Conservation (phyloP, 805 yeast species). For the Yarrowia sp. region DNA sequence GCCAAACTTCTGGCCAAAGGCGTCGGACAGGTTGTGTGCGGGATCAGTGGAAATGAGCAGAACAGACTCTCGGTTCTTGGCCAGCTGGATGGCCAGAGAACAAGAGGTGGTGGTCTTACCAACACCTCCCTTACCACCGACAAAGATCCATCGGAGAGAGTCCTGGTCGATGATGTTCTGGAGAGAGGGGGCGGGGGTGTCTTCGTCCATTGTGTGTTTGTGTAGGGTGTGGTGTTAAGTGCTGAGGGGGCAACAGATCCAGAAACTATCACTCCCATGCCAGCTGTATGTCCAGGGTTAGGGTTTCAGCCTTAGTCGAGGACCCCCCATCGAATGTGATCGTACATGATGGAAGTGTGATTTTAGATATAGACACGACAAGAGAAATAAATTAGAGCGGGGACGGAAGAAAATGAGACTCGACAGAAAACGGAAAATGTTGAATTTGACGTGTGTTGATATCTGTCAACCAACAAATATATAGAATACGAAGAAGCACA, state of each 20-base stretch:
- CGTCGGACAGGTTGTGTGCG: constrained; percentile 96
- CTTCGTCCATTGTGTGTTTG: constrained; percentile 25
- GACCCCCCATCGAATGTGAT: background rate
- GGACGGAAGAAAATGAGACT: too few relatives aligned
- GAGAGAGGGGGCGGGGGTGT: constrained; percentile 43
- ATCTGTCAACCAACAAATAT: too few relatives aligned
- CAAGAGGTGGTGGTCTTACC: constrained; percentile 98
- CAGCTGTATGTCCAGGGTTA: constrained; percentile 1
- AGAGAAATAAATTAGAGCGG: too few relatives aligned
- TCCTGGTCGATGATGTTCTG: constrained; percentile 44
- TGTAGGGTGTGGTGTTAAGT: background rate
- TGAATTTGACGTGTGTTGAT: too few relatives aligned
- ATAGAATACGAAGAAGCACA: too few relatives aligned
- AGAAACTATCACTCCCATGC: background rate
- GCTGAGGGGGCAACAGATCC: background rate
- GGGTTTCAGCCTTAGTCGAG: background rate
- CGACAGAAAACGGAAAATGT: too few relatives aligned
- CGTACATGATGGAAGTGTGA: constrained; percentile 11
- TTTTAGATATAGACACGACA: too few relatives aligned
- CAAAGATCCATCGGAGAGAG: constrained; percentile 90
- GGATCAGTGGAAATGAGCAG: constrained; percentile 95
- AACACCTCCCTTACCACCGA: constrained; percentile 99
- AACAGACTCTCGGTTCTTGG: constrained; percentile 77
- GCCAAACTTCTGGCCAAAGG: constrained; percentile 96
- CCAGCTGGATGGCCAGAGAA: constrained; percentile 90